Evolutionary conservation across 768 basidiomycete genomes (phyloP), one percentile per base, ranked within the genome.

Genomic region (Tricholoma sp.): DNA sequence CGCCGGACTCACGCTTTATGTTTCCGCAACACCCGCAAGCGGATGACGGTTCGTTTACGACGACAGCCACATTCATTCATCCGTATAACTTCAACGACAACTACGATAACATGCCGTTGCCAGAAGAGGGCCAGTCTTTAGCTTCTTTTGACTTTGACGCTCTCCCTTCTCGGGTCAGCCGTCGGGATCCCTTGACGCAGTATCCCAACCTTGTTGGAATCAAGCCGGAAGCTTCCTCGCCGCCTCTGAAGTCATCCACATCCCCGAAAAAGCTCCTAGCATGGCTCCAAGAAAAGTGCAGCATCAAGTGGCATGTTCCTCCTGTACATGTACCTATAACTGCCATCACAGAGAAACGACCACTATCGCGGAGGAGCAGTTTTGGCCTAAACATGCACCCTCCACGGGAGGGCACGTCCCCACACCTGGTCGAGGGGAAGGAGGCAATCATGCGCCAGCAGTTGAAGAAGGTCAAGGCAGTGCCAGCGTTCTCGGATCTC

Each of bases 401-500:
- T 41, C 60, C 59, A 29, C 45, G 52, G 54, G 34, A n/a, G n/a
- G n/a, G n/a, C n/a, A 31, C 27, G 12, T 56, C 54, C 41, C 53
- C 50, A 29, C 54, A 24, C 47, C 56, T 58, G 41, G 50, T 66
- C 14, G 57, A 61, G 41, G 58, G 54, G 29, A 64, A 57, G 22
- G 65, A 67, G 34, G 62, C 64, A 11, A 62, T 65, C n/a, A 71
- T 74, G 18, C 68, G 63, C 51, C 72, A 70, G 54, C 75, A 79
- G 60, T 77, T 79, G 63, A 74, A 74, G 58, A 69, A 71, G 61
- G 72, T 83, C 49, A 73, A 74, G 46, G 72, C 77, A 10, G 88
- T 90, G 14, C 89, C 89, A 2, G 83, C 88, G 45, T 91, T 91
- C 60, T 79, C 83, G 19, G 86, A 88, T 31, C 71, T 92, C 56